Base-by-base conservation (phyloP, 805 yeast genomes). In the Priceomyces carsonii region DNA sequence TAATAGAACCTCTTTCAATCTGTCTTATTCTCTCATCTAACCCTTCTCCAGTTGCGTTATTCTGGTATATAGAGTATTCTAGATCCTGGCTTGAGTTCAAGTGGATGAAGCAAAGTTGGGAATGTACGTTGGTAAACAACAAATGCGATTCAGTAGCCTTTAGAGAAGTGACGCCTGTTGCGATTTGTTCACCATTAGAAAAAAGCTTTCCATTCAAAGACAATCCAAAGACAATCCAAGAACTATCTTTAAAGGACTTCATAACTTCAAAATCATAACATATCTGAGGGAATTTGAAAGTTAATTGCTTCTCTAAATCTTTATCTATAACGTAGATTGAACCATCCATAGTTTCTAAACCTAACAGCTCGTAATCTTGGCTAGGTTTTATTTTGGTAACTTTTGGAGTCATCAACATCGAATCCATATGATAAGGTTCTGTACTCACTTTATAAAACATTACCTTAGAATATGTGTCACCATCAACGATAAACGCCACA, bases 1-100 rank as follows among this genome's bases (percentile, higher is more conserved):
- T 61, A n/a, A 85, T 49, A 0, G 97, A 88, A 1, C 99, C 98
- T 45, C 96, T 74, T 61, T 93, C 99, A 35, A 93, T 82, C 39
- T 82, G 78, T 50, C 99, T 78, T 10, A 83, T 73, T 61, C 97
- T 78, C 63, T 91, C 99, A 58, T 88, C 96, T 20, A 58, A 50
- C 16, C 49, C 50, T 3, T 52, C 48, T 17, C 50, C 51, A 28
- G 49, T 52, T 19, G 48, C 51, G 30, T 51, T 51, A 23, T 50
- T 52, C 24, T 56, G 55, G 28, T 73, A 73, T 27, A 51, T 48
- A 13, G 51, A 54, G 22, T 52, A 58, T 12, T 71, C 70, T 22
- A 61, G 59, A n/a, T 43, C 43, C 19, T 44, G 36, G 3, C 60
- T 50, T 2, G 71, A 53, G 18, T 64, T 66, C 50, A 90, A 65